Conservation (phyloP, 306 rosid genomes). For the Prunus salicina region DNA sequence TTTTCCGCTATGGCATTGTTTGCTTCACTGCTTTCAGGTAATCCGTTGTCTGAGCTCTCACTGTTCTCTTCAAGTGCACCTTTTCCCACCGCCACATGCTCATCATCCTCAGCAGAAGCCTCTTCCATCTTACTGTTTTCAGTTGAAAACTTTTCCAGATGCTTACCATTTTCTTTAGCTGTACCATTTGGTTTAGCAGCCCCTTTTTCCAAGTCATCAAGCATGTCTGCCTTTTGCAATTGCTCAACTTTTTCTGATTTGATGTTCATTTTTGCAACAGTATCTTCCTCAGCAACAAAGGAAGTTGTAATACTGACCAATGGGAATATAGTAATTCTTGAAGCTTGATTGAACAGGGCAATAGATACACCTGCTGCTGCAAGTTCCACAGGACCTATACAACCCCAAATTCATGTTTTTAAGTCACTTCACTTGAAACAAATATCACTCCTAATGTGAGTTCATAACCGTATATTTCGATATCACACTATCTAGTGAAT, state of each 20-base stretch:
- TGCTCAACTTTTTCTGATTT: constrained; percentile 34
- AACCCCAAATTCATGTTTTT: not conserved
- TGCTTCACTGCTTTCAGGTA: not conserved
- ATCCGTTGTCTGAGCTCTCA: not conserved
- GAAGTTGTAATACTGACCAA: constrained; percentile 93
- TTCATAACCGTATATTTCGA: not conserved
- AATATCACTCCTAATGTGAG: not conserved
- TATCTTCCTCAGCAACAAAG: constrained; percentile 94
- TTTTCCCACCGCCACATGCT: constrained; percentile 20
- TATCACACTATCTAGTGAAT: too few species aligned
- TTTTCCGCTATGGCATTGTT: not conserved
- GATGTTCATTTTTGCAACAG: constrained; percentile 36
- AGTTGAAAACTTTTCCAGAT: not conserved
- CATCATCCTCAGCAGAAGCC: not conserved
- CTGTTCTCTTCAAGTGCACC: constrained; percentile 16
- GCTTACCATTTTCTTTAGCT: not conserved
- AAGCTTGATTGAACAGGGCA: constrained; percentile 93
- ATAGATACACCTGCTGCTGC: constrained; percentile 98
- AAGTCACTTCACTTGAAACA: not conserved
- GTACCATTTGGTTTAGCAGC: constrained; percentile 17
- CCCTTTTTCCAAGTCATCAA: constrained; percentile 55
- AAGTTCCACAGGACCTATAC: constrained; percentile 86
- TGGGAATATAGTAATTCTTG: constrained; percentile 92
- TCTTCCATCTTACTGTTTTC: constrained; percentile 9
- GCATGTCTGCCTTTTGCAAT: constrained; percentile 8